These are phyloP conservation scores for Russula sp. DNA, from an alignment of 768 basidiomycete genomes.

Conservation along the genomic window DNA sequence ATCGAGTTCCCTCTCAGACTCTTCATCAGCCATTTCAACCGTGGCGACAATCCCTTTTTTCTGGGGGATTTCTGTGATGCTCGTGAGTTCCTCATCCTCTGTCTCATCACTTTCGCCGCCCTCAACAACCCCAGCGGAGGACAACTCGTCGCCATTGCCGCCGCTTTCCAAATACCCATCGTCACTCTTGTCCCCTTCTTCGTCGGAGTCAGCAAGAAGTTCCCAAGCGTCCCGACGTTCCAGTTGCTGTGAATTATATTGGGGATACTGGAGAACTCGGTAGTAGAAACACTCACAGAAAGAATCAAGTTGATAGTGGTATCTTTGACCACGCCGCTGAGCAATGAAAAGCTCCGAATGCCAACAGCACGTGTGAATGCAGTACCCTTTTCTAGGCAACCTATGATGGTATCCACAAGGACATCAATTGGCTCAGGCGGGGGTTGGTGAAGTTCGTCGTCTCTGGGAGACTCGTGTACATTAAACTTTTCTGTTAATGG, in stretches of 20 bases:
- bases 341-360: slow-evolving; percentile 72
- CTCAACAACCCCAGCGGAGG: slow-evolving; percentile 40
- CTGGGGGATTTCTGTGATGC: slow-evolving; percentile 59
- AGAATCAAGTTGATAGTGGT: slow-evolving; percentile 80
- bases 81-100: slow-evolving; percentile 59
- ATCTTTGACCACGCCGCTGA: slow-evolving; percentile 62
- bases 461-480: slow-evolving; percentile 35
- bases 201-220: slow-evolving; percentile 42
- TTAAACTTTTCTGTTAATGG: slow-evolving; percentile 35
- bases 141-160: slow-evolving; percentile 31
- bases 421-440: slow-evolving; percentile 71
- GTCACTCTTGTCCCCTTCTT: slow-evolving; percentile 36
- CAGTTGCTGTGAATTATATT: slow-evolving; percentile 62
- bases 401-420: slow-evolving; percentile 86
- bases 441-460: slow-evolving; percentile 43
- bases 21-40: slow-evolving; percentile 55
- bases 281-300: slow-evolving; percentile 51
- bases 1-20: slow-evolving; percentile 74
- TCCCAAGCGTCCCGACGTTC: slow-evolving; percentile 65
- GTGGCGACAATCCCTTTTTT: slow-evolving; percentile 57
- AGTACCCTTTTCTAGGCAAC: slow-evolving; percentile 80
- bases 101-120: slow-evolving; percentile 49
- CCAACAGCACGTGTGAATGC: slow-evolving; percentile 77
- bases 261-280: slow-evolving; percentile 2
- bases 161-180: slow-evolving; percentile 37